A percentile compares a stretch with the other conserved stretches of the same genome.
Evolutionary conservation across 2,329 filamentous ascomycete species (phyloP).

Genomic region (Chaetomium sp.): DNA sequence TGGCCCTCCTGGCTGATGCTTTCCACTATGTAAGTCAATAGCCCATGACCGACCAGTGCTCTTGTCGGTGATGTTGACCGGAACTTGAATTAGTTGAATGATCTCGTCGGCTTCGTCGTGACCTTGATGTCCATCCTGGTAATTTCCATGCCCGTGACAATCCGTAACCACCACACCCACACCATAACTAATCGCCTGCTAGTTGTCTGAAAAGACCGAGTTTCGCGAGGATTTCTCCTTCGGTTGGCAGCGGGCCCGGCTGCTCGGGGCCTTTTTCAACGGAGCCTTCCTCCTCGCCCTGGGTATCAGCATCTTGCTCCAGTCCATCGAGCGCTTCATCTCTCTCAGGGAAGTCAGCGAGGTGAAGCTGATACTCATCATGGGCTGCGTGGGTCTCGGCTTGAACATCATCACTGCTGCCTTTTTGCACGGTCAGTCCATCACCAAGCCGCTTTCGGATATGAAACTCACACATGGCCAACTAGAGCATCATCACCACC

Average conservation of each 20-base stretch:
- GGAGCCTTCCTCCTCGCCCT: conserved; percentile 73
- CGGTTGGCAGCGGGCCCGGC: conserved; percentile 74
- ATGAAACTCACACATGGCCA: conserved; percentile 3
- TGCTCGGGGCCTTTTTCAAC: conserved; percentile 80
- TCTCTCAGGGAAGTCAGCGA: conserved; percentile 61
- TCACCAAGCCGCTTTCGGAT: background rate
- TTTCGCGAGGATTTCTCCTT: conserved; percentile 66
- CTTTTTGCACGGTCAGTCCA: conserved; percentile 62
- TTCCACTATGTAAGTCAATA: conserved; percentile 68
- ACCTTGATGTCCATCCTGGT: conserved; percentile 67
- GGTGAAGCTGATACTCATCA: conserved; percentile 66
- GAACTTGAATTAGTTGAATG: conserved; percentile 59
- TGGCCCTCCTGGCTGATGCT: conserved; percentile 74
- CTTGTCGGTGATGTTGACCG: background rate
- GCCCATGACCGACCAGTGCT: background rate
- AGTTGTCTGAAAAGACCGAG: conserved; percentile 60
- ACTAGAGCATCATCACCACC: conserved; percentile 28
- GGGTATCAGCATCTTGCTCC: conserved; percentile 71
- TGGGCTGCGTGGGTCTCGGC: conserved; percentile 67
- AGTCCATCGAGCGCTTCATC: conserved; percentile 72
- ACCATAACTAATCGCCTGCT: conserved; percentile 24
- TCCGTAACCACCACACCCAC: too few relatives aligned
- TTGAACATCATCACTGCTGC: conserved; percentile 68
- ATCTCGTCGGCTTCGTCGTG: conserved; percentile 69
- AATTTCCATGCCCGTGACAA: conserved; percentile 31